phyloP scores from a whole-genome alignment of 495 filamentous ascomycete genomes.

The Talaromyces stipitatus region DNA sequence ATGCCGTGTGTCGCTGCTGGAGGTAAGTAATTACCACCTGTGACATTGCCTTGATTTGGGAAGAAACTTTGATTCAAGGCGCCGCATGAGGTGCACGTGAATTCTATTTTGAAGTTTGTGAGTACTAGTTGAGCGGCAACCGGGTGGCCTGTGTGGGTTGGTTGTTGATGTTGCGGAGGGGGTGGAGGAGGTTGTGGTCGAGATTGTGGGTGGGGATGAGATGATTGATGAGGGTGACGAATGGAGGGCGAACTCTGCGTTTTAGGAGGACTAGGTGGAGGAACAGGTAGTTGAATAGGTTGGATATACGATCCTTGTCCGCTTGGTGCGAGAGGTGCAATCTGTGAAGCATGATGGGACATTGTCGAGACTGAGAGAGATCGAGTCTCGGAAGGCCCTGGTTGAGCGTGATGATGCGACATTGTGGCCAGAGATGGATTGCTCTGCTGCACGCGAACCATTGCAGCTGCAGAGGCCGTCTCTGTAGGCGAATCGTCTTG shows the following conservation, averaged over 20 bases:
- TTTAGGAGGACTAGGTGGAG: slow-evolving; percentile 5
- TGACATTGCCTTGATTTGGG: slow-evolving; percentile 36
- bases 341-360: slow-evolving; percentile 8
- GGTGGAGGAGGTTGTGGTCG: slow-evolving; percentile 12
- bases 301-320: slow-evolving; percentile 15
- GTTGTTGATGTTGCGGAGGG: slow-evolving; percentile 13
- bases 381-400: background rate
- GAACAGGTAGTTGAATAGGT: slow-evolving; percentile 14
- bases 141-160: slow-evolving; percentile 13
- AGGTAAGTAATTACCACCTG: slow-evolving; percentile 23
- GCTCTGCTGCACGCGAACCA: background rate
- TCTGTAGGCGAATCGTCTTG: slow-evolving; percentile 13
- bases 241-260: slow-evolving; percentile 8
- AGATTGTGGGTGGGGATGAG: slow-evolving; percentile 15
- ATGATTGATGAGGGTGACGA: background rate
- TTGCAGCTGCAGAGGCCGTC: background rate
- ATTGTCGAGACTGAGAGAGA: slow-evolving; percentile 2
- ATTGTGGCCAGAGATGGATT: background rate
- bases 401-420: slow-evolving; percentile 2
- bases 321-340: slow-evolving; percentile 4
- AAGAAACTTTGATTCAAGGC: slow-evolving; percentile 38
- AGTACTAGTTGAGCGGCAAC: slow-evolving; percentile 25
- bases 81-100: slow-evolving; percentile 38
- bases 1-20: slow-evolving; percentile 5
- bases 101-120: slow-evolving; percentile 40